Conservation (phyloP, 345 rosid species). For the Eucalyptus pauciflora region DNA sequence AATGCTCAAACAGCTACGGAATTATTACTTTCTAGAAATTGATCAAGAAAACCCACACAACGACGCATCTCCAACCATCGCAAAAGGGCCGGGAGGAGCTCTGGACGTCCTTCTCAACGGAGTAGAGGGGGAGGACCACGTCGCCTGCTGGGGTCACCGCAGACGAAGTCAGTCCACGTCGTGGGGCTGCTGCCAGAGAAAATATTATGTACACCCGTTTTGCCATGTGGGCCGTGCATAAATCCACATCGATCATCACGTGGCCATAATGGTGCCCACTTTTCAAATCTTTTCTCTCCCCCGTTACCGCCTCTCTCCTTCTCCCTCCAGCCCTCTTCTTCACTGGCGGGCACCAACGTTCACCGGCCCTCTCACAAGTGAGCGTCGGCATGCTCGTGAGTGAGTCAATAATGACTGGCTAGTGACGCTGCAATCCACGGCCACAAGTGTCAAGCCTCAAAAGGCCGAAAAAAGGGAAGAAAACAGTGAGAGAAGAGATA, state of each 20-base stretch:
- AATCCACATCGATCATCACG: not conserved
- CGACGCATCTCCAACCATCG: not conserved
- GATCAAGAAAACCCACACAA: not conserved
- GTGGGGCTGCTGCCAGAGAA: not conserved
- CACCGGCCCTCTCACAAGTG: not conserved
- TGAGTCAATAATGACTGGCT: not conserved
- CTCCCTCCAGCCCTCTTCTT: not conserved
- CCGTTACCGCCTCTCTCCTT: not conserved
- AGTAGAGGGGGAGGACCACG: not conserved
- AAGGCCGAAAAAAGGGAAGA: not conserved
- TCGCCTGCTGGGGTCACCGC: not conserved
- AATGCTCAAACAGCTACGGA: not conserved
- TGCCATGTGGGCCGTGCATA: not conserved
- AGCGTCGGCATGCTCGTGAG: not conserved
- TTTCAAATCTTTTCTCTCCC: not conserved
- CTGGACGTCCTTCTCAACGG: not conserved
- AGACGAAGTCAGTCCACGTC: not conserved
- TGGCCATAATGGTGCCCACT: not conserved
- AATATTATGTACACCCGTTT: not conserved
- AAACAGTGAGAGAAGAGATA: not conserved
- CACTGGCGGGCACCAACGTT: not conserved
- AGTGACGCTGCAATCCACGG: not conserved
- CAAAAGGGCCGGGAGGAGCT: not conserved
- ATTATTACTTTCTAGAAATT: not conserved
- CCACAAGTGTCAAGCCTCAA: not conserved